Base-by-base conservation (phyloP, 352 stramenopile species). In the Globisporangium carolinianum region DNA sequence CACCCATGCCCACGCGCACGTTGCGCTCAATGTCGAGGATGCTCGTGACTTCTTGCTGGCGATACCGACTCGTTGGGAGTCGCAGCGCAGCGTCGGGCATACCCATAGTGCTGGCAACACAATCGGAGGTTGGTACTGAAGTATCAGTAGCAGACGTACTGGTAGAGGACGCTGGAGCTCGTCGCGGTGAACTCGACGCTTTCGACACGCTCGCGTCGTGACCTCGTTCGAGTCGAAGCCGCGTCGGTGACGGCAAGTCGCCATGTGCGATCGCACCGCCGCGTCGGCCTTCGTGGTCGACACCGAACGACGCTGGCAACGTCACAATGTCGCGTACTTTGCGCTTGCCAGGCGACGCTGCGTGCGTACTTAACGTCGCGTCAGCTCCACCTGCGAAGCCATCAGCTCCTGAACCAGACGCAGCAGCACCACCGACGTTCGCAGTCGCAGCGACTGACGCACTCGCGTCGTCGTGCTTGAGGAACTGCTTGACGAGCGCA, bases 21-120 rank as follows among this genome's bases (percentile, higher is more conserved):
- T 89, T 91, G 35, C 81, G 76, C 54, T 91, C 81, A 43, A 89
- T 87, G 51, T 87, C 74, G 37, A 94, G 62, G 6, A 95, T 90
- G 65, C 67, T 87, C 8, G 87, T 95, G 45, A 94, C 73, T 58
- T 92, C 79, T 42, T 94, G 90, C 42, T 90, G 76, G 43, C 74
- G 63, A 51, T 92, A 87, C 3, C 65, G 67, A 4, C 71, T 75
- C 60, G 63, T 60, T 39, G 41, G 10, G 5, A 8, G 0, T 41
- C 12, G 11, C 32, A 32, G 9, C 10, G 17, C 1, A 61, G 49
- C 1, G 38, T 37, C 6, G 7, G 41, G 11, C 41, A n/a, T 45
- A 6, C 1, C 15, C 9, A 9, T 45, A n/a, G 41, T 12, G 15
- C 41, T 45, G 41, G 47, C 36, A 6, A 55, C 15, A 9, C 2